phyloP scores from a whole-genome alignment of 345 rosid genomes.

The Physaria fendleri region DNA sequence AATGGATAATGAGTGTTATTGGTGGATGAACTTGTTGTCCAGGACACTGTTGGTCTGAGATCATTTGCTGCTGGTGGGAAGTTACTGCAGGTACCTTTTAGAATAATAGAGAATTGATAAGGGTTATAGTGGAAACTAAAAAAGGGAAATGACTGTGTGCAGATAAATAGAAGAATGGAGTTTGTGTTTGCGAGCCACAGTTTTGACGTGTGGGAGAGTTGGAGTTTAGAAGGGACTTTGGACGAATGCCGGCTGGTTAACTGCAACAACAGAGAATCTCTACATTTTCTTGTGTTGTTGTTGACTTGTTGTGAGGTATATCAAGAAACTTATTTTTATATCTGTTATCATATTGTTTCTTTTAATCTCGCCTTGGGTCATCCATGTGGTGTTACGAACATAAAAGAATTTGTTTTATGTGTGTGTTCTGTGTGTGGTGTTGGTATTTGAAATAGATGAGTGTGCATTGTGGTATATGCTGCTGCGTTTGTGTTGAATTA shows the following conservation, averaged over 20 bases:
- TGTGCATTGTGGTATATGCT: too few relatives aligned
- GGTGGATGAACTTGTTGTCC: conserved; percentile 12
- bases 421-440: too few relatives aligned
- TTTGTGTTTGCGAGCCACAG: conserved; percentile 97
- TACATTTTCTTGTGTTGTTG: too few relatives aligned
- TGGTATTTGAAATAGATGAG: too few relatives aligned
- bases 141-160: conserved; percentile 22
- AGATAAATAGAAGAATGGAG: conserved; percentile 95
- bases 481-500: too few relatives aligned
- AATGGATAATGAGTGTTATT: conserved; percentile 6
- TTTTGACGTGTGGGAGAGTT: conserved; percentile 99
- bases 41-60: conserved; percentile 96
- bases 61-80: conserved; percentile 99
- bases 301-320: too few relatives aligned
- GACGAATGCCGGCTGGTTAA: conserved; percentile 87
- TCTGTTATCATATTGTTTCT: too few relatives aligned
- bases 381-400: too few relatives aligned
- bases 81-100: conserved; percentile 75
- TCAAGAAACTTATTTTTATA: too few relatives aligned
- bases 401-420: too few relatives aligned
- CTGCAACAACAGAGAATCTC: too few relatives aligned
- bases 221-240: conserved; percentile 84
- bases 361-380: too few relatives aligned
- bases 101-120: background rate
- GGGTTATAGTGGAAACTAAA: conserved; percentile 3